A percentile compares a stretch with the other conserved stretches of the same genome.
Evolutionary conservation across 345 rosid genomes (phyloP).

Genomic region (Fremontodendron californicum): DNA sequence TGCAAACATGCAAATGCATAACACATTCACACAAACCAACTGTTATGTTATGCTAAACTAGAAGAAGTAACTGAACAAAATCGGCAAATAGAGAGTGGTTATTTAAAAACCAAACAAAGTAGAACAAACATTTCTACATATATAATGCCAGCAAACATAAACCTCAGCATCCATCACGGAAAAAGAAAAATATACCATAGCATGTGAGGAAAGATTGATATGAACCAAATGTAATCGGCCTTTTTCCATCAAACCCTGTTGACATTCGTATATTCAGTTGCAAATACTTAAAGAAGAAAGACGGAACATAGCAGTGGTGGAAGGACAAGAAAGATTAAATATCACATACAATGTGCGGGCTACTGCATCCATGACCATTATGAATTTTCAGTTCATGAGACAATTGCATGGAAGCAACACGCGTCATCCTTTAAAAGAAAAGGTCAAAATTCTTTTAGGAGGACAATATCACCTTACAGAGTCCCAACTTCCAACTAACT

Average conservation of each 20-base stretch:
- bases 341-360: constrained; percentile 30
- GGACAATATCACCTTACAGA: neutral
- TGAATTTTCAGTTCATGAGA: constrained; percentile 47
- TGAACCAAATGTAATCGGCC: constrained; percentile 36
- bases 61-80: neutral
- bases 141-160: constrained; percentile 1
- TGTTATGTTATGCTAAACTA: neutral
- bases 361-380: constrained; percentile 33
- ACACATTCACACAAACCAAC: neutral
- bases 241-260: constrained; percentile 41
- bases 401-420: constrained; percentile 43
- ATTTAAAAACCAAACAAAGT: neutral
- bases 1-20: neutral
- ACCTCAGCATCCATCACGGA: neutral
- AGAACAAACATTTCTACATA: neutral
- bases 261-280: constrained; percentile 9
- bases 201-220: constrained; percentile 48
- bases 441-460: neutral
- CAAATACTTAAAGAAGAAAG: neutral
- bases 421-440: constrained; percentile 24
- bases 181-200: constrained; percentile 41
- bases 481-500: neutral
- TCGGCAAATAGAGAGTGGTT: neutral
- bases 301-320: neutral
- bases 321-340: neutral